Evolutionary conservation across 768 basidiomycete genomes (phyloP).

Genomic region (Daedaleopsis nitida): DNA sequence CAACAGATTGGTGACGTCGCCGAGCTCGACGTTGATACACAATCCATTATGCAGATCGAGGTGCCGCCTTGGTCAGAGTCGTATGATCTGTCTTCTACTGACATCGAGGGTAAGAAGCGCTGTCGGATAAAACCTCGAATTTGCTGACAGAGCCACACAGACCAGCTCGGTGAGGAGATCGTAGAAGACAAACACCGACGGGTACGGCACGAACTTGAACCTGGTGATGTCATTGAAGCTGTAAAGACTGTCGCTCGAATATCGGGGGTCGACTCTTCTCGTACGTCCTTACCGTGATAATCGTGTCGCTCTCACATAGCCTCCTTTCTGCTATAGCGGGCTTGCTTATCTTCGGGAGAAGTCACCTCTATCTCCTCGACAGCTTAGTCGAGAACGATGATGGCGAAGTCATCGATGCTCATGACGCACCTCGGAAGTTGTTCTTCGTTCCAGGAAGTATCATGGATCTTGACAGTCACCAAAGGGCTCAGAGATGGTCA

Average conservation of each 20-base stretch:
- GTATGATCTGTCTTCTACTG: conserved; percentile 66
- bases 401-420: conserved; percentile 87
- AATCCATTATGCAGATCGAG: conserved; percentile 54
- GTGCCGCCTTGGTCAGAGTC: conserved; percentile 75
- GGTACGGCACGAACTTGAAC: conserved; percentile 83
- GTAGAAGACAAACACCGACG: conserved; percentile 87
- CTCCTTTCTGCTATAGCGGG: conserved; percentile 54
- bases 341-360: conserved; percentile 81
- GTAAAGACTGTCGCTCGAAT: conserved; percentile 86
- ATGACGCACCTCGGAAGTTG: conserved; percentile 78
- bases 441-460: conserved; percentile 86
- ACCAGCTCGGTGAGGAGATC: conserved; percentile 73
- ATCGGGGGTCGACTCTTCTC: conserved; percentile 89
- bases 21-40: conserved; percentile 51
- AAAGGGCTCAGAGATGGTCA: conserved; percentile 83
- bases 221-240: conserved; percentile 88
- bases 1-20: conserved; percentile 52
- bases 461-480: conserved; percentile 76
- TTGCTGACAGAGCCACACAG: conserved; percentile 19
- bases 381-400: conserved; percentile 85
- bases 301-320: not conserved
- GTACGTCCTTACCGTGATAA: conserved; percentile 45
- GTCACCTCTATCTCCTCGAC: conserved; percentile 88
- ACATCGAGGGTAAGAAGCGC: conserved; percentile 53
- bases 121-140: too few species aligned